Evolutionary conservation across 2,329 filamentous ascomycete species (phyloP).

Genomic region (Cordyceps cateniannulata): DNA sequence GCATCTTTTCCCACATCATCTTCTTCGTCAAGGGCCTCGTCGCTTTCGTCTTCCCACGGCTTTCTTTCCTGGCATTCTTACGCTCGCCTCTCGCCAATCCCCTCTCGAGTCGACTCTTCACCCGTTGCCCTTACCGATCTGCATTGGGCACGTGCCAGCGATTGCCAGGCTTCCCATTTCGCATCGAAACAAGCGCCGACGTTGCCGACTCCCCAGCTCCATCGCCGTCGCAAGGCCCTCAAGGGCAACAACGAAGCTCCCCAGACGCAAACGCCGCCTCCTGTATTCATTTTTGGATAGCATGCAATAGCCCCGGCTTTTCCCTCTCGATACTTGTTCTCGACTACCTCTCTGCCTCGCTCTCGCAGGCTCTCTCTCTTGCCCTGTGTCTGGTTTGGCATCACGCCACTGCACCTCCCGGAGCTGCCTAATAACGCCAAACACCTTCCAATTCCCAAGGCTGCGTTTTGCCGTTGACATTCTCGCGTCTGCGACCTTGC

Average conservation of each 20-base stretch:
- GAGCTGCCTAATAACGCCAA: background rate
- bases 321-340: background rate
- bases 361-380: background rate
- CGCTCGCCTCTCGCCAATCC: background rate
- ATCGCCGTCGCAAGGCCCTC: background rate
- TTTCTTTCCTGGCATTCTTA: conserved; percentile 1
- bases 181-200: background rate
- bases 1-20: conserved; percentile 11
- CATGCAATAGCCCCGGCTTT: conserved; percentile 10
- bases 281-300: conserved; percentile 11
- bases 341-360: background rate
- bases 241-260: background rate
- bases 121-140: background rate
- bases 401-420: background rate
- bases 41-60: conserved; percentile 1
- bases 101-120: background rate
- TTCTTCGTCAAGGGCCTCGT: conserved; percentile 15
- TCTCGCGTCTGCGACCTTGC: background rate
- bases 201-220: background rate
- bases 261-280: background rate
- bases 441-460: background rate
- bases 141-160: conserved; percentile 7
- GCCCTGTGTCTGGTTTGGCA: background rate
- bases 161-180: background rate
- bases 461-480: background rate